A percentile compares a stretch with the other conserved stretches of the same genome.
Evolutionary conservation across 1,139 yeast species (phyloP).

Genomic region (Nakaseomyces delphensis): DNA sequence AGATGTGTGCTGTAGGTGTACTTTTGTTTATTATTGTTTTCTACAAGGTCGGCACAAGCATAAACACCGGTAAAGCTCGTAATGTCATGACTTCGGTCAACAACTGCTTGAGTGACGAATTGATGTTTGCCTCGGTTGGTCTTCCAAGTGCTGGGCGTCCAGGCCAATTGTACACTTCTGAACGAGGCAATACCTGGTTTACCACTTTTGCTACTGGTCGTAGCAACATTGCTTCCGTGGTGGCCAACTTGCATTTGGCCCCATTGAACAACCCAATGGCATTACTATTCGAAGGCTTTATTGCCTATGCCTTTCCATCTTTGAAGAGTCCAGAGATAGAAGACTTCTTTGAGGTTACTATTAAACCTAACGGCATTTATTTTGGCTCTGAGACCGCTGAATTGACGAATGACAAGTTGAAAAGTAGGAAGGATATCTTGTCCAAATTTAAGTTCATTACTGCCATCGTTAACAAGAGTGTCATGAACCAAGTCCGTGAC

Average conservation of each 20-base stretch:
- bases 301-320: conserved; percentile 46
- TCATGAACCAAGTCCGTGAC: conserved; percentile 70
- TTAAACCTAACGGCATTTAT: conserved; percentile 50
- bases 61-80: conserved; percentile 50
- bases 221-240: conserved; percentile 56
- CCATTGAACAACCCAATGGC: conserved; percentile 77
- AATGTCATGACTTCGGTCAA: conserved; percentile 42
- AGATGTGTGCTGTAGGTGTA: conserved; percentile 46
- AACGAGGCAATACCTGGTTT: conserved; percentile 56
- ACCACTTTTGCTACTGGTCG: conserved; percentile 88
- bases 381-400: conserved; percentile 38
- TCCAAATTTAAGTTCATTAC: conserved; percentile 51
- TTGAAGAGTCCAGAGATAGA: conserved; percentile 38
- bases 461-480: conserved; percentile 76
- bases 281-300: conserved; percentile 37
- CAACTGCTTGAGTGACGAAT: conserved; percentile 40
- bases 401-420: conserved; percentile 12
- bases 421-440: conserved; percentile 19
- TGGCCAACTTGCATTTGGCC: conserved; percentile 53
- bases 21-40: conserved; percentile 39
- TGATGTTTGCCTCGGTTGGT: conserved; percentile 76
- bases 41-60: conserved; percentile 47
- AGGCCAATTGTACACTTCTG: conserved; percentile 35
- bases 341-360: conserved; percentile 54
- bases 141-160: conserved; percentile 34